Base-by-base conservation (phyloP, 805 yeast species). In the Barnettozyma botsteinii region DNA sequence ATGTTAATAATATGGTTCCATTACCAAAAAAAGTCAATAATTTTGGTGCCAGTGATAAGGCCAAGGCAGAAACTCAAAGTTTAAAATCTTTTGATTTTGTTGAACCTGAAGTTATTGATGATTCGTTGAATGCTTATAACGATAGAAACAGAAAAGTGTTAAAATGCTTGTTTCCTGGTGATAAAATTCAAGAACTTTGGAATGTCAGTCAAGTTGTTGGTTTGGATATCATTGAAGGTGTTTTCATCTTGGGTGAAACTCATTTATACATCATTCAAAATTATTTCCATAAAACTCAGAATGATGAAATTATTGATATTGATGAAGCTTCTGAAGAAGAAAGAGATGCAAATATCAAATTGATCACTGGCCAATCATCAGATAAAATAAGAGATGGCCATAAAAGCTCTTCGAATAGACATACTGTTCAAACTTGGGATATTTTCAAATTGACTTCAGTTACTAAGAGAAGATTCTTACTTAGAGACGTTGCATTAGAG, bases 401-500 rank as follows among this genome's bases (percentile, higher is more conserved):
- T 1, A 43, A 49, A 23, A 34, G 32, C 2, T 10, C 48, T 1
- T 50, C 49, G 8, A 48, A 46, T n/a, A 56, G 53, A 11, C 85
- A 81, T 50, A 55, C 66, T 12, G 73, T 75, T 1, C 70, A 70
- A 45, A 61, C 69, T 12, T 85, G 94, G 93, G 69, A 73, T 19
- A 50, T 83, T 17, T 66, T 66, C 5, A 74, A 73, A 32, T 53
- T 88, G 15, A 73, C 77, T 0, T 77, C 82, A 4, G 75, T 81
- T 11, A 77, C 87, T 3, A 85, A 83, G 47, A 63, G 95, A 37
- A 86, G 82, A 28, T 87, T 86, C 51, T 58, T 87, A 15, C 64
- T 87, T 13, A 64, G 95, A 40, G 94, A 86, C 59, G 84, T 83
- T 33, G 95, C 93, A 0, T 55, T 86, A 26, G 96, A 87, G 53